A percentile compares a stretch with the other conserved stretches of the same genome.
phyloP scores from a whole-genome alignment of 108 stramenopile genomes.

The Stephanodiscus minutulus region DNA sequence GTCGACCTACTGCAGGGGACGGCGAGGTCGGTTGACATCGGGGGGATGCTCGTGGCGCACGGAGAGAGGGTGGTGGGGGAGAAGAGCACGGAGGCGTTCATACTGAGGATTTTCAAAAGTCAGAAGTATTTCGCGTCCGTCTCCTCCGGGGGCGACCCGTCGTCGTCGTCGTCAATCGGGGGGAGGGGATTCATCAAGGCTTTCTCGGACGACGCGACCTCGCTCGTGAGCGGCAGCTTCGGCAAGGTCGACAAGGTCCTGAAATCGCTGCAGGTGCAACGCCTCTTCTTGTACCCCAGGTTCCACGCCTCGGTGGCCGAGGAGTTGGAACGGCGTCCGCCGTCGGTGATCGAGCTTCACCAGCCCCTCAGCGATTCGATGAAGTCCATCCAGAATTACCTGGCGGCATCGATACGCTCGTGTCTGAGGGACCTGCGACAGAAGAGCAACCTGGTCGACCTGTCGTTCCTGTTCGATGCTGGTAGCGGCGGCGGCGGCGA shows the following conservation, averaged over 20 bases:
- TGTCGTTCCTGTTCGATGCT: constrained; percentile 42
- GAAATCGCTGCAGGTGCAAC: constrained; percentile 78
- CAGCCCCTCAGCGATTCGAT: constrained; percentile 84
- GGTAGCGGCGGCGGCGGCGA: constrained; percentile 19
- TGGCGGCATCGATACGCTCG: constrained; percentile 85
- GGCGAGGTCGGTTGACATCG: constrained; percentile 69
- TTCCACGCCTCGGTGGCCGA: constrained; percentile 85
- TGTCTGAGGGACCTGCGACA: constrained; percentile 88
- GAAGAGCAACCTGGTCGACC: constrained; percentile 67
- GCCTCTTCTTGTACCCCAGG: constrained; percentile 93
- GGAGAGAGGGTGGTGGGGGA: constrained; percentile 93
- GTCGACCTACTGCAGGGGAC: constrained; percentile 90
- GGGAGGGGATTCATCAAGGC: constrained; percentile 92
- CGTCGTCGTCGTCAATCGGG: constrained; percentile 20
- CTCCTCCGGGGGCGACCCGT: background rate
- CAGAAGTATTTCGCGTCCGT: constrained; percentile 54
- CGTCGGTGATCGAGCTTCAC: constrained; percentile 86
- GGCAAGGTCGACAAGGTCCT: constrained; percentile 88
- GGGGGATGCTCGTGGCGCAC: constrained; percentile 91
- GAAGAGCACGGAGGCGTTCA: constrained; percentile 93
- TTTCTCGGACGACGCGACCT: constrained; percentile 90
- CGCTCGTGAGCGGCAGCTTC: constrained; percentile 79
- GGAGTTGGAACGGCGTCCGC: constrained; percentile 75
- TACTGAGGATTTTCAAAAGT: constrained; percentile 87
- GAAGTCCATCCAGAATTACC: constrained; percentile 85